A percentile compares a stretch with the other conserved stretches of the same genome.
Conservation (phyloP, 805 yeast species). For the Kurtzmaniella fragi region DNA sequence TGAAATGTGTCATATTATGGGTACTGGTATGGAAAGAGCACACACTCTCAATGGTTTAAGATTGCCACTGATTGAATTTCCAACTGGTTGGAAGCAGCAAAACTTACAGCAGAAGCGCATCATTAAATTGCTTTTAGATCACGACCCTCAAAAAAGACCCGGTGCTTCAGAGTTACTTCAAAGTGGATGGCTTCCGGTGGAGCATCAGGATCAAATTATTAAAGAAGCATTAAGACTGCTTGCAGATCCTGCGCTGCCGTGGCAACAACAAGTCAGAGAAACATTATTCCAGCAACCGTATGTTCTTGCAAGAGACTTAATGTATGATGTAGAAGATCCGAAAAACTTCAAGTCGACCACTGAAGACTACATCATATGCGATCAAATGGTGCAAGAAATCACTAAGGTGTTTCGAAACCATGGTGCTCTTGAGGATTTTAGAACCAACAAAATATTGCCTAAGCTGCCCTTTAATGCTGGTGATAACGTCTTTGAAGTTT, state of each 20-base stretch:
- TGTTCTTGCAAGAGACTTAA: constrained; percentile 74
- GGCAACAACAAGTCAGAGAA: constrained; percentile 89
- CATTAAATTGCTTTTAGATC: constrained; percentile 63
- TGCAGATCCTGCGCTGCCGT: constrained; percentile 86
- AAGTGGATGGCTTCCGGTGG: constrained; percentile 82
- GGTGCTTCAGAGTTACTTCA: constrained; percentile 69
- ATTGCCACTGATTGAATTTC: constrained; percentile 57
- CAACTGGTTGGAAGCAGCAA: constrained; percentile 54
- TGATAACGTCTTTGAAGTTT: constrained; percentile 68
- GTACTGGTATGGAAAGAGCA: constrained; percentile 94
- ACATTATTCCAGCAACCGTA: constrained; percentile 83
- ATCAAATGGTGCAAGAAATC: constrained; percentile 57
- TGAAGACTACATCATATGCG: constrained; percentile 50
- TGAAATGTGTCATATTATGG: constrained; percentile 82
- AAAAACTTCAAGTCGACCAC: constrained; percentile 8
- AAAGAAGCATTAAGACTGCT: constrained; percentile 82
- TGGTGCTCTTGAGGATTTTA: constrained; percentile 80
- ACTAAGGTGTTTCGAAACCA: constrained; percentile 65
- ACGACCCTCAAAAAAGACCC: constrained; percentile 75
- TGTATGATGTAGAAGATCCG: constrained; percentile 50
- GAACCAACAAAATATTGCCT: constrained; percentile 68
- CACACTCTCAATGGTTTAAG: constrained; percentile 65
- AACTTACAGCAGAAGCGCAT: constrained; percentile 60
- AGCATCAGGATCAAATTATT: constrained; percentile 84
- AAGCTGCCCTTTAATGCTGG: constrained; percentile 62